These are phyloP conservation scores for Cyberlindnera samutprakarnensis DNA, from an alignment of 805 yeast genomes.

Conservation along the genomic window DNA sequence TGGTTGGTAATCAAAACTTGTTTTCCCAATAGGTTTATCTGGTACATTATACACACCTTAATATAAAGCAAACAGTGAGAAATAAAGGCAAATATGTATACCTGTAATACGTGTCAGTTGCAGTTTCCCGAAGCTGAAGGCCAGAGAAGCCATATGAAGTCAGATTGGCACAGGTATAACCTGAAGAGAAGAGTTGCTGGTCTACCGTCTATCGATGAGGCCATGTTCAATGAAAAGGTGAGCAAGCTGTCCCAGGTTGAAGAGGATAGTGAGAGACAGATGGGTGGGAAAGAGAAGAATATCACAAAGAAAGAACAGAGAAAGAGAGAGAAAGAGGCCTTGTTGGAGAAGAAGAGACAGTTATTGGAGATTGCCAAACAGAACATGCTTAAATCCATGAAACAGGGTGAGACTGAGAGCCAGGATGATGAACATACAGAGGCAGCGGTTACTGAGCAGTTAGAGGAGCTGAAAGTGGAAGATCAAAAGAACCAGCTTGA, in stretches of 20 bases:
- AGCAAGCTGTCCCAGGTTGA: conserved; percentile 21
- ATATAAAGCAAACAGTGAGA: no score
- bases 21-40: no score
- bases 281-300: conserved; percentile 20
- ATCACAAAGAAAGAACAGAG: conserved; percentile 34
- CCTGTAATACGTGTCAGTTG: conserved; percentile 87
- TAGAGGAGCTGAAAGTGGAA: no score
- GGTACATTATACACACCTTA: no score
- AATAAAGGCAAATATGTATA: conserved; percentile 25
- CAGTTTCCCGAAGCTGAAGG: conserved; percentile 67
- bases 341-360: conserved; percentile 33
- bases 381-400: conserved; percentile 27
- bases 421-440: conserved; percentile 24
- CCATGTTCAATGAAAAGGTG: conserved; percentile 64
- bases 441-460: no score
- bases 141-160: conserved; percentile 89
- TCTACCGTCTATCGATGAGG: conserved; percentile 66
- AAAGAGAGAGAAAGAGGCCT: conserved; percentile 34
- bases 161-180: conserved; percentile 98
- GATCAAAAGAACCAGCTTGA: no score
- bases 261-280: conserved; percentile 13
- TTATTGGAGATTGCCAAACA: conserved; percentile 32
- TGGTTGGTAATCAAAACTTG: no score
- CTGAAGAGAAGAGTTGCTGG: conserved; percentile 89
- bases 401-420: conserved; percentile 5